Percentiles rank a stretch among this genome's conserved stretches.
Conservation (phyloP, 768 basidiomycete species). For the Trichaptum fuscoviolaceum region DNA sequence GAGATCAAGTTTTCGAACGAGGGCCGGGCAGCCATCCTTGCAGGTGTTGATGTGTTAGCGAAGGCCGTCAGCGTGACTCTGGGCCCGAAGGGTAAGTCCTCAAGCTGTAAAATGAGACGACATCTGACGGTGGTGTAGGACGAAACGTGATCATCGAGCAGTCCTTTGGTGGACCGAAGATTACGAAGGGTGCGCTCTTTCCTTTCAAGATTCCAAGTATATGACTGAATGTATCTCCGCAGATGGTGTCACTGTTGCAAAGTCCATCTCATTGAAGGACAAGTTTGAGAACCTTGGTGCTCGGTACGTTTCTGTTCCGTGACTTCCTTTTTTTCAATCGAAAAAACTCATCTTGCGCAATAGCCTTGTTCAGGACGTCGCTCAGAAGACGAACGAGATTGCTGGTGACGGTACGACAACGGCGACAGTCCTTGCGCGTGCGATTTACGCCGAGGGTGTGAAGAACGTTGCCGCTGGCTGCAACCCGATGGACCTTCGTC, state of each 20-base stretch:
- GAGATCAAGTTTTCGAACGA: conserved; percentile 97
- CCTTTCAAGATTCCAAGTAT: neutral
- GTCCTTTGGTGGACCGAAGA: conserved; percentile 85
- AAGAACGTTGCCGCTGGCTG: conserved; percentile 99
- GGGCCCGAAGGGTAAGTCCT: conserved; percentile 79
- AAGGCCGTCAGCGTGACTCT: conserved; percentile 96
- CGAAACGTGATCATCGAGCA: conserved; percentile 99
- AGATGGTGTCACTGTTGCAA: conserved; percentile 99
- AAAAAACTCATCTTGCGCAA: conserved; percentile 10
- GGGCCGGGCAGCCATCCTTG: conserved; percentile 87
- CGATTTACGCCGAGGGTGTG: conserved; percentile 97
- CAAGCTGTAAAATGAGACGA: neutral
- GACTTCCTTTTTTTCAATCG: neutral
- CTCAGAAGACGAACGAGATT: conserved; percentile 93
- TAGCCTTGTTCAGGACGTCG: conserved; percentile 93
- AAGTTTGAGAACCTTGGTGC: conserved; percentile 99
- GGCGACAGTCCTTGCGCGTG: conserved; percentile 92
- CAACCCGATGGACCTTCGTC: conserved; percentile 99
- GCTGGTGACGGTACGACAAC: conserved; percentile 99
- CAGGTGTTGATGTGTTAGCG: conserved; percentile 94
- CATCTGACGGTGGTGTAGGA: conserved; percentile 40
- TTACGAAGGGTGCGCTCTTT: conserved; percentile 76
- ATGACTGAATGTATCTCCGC: neutral
- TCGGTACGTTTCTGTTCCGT: conserved; percentile 59
- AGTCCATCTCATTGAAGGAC: conserved; percentile 90